Evolutionary conservation across 2,329 filamentous ascomycete species (phyloP).

Genomic region (Botryotinia globosa): DNA sequence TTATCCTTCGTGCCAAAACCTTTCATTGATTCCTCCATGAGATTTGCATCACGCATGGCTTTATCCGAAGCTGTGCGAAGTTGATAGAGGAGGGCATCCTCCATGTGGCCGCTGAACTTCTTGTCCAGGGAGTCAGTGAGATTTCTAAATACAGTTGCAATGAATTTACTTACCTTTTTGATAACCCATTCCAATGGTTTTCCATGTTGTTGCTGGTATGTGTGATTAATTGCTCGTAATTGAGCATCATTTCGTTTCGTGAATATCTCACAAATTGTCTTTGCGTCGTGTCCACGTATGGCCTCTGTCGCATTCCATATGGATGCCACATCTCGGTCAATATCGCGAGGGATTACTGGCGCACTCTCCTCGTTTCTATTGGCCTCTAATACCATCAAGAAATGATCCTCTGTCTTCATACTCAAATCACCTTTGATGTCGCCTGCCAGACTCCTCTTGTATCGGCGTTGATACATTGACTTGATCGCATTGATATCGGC

Average conservation of each 20-base stretch:
- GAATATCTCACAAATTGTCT: slow-evolving; percentile 76
- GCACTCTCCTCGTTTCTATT: slow-evolving; percentile 73
- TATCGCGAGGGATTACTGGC: slow-evolving; percentile 68
- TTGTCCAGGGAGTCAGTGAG: slow-evolving; percentile 36
- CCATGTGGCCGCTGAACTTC: slow-evolving; percentile 91
- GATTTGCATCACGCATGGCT: slow-evolving; percentile 75
- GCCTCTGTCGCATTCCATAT: slow-evolving; percentile 77
- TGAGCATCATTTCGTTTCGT: slow-evolving; percentile 75
- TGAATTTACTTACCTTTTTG: slow-evolving; percentile 52
- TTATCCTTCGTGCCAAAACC: slow-evolving; percentile 85
- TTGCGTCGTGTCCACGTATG: slow-evolving; percentile 63
- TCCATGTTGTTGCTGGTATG: slow-evolving; percentile 72
- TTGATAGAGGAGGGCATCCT: slow-evolving; percentile 76
- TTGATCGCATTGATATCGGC: slow-evolving; percentile 89
- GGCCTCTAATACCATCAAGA: slow-evolving; percentile 75
- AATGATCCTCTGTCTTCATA: slow-evolving; percentile 81
- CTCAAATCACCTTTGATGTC: slow-evolving; percentile 78
- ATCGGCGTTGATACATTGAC: slow-evolving; percentile 66
- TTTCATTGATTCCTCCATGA: slow-evolving; percentile 84
- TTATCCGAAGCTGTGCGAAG: slow-evolving; percentile 75
- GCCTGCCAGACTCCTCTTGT: slow-evolving; percentile 62
- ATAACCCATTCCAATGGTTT: slow-evolving; percentile 70
- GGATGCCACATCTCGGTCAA: slow-evolving; percentile 71
- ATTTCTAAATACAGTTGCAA: neutral
- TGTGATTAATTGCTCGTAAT: slow-evolving; percentile 73